Base-by-base conservation (phyloP, 176 grass and related monocot genomes). In the Hyparrhenia diplandra region DNA sequence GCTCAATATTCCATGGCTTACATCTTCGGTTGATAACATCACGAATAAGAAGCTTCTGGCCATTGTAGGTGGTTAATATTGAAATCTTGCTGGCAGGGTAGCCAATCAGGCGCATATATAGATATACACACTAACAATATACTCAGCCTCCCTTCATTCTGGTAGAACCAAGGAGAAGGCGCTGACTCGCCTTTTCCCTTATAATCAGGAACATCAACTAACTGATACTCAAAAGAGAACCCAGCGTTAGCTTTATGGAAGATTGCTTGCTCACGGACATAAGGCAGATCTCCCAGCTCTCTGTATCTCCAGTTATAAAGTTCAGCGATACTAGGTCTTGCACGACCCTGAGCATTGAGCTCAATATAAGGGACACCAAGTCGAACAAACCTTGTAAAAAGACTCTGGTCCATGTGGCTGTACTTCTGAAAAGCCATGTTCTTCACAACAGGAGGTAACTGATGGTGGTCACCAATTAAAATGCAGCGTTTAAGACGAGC, bases 341-440 rank as follows among this genome's bases (percentile, higher is more conserved):
- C 96, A 85, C 92, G 91, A 81, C 96, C 96, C 75, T 99, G 96
- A 21, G 96, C 96, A 76, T 99, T 99, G 72, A 99, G 90, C 74
- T 99, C 92, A 47, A 99, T 99, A 67, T 99, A 99, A 79, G 96
- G 96, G 54, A 99, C 92, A 83, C 96, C 90, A 58, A 99, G 90
- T 75, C 96, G 89, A 82, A 99, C 96, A 62, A 99, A 99, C 52
- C 92, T 90, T 57, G 92, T 95, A 75, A 99, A 99, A 27, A 99
- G 84, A 83, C 80, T 88, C 86, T 99, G 96, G 75, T 99, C 96
- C 96, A 95, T 99, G 80, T 99, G 96, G 73, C 96, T 99, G 77
- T 99, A 99, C 72, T 99, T 99, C 78, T 99, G 92, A 76, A 99
- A 99, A 68, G 96, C 96, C 92, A 99, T 99, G 57, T 99, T 95